Evolutionary conservation across 345 rosid genomes (phyloP).

Genomic region (Syzygium grande): DNA sequence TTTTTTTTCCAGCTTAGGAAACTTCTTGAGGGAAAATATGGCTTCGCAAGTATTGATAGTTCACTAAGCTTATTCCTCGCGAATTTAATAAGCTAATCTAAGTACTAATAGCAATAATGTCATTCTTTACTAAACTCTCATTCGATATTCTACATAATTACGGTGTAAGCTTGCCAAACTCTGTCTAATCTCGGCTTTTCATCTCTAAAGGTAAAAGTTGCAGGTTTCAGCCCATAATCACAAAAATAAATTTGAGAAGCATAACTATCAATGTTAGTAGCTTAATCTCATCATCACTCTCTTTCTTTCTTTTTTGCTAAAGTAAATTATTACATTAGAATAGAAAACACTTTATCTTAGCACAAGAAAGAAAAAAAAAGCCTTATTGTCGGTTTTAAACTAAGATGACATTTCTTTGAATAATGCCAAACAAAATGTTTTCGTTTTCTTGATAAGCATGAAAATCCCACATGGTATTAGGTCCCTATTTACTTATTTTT

Average conservation of each 20-base stretch:
- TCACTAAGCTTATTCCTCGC: not conserved
- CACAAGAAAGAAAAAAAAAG: not conserved
- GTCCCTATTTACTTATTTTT: too few relatives aligned
- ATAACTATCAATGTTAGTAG: accelerated
- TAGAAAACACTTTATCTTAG: not conserved
- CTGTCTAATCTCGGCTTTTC: not conserved
- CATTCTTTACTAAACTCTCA: too few relatives aligned
- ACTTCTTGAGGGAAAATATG: not conserved
- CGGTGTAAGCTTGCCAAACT: not conserved
- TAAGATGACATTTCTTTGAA: not conserved
- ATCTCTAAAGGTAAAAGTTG: not conserved
- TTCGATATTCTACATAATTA: too few relatives aligned
- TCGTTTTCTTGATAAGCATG: too few relatives aligned
- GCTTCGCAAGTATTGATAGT: not conserved
- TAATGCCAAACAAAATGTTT: not conserved
- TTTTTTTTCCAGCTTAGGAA: too few relatives aligned
- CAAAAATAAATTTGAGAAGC: not conserved
- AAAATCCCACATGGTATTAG: too few relatives aligned
- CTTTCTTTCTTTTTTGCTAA: not conserved
- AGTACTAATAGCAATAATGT: too few relatives aligned
- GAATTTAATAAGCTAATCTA: not conserved
- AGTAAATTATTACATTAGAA: not conserved
- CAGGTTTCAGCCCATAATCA: accelerated
- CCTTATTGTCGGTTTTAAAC: not conserved
- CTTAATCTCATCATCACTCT: not conserved